A percentile compares a stretch with the other conserved stretches of the same genome.
Conservation (phyloP, 345 rosid genomes). For the Iberis pinnata region DNA sequence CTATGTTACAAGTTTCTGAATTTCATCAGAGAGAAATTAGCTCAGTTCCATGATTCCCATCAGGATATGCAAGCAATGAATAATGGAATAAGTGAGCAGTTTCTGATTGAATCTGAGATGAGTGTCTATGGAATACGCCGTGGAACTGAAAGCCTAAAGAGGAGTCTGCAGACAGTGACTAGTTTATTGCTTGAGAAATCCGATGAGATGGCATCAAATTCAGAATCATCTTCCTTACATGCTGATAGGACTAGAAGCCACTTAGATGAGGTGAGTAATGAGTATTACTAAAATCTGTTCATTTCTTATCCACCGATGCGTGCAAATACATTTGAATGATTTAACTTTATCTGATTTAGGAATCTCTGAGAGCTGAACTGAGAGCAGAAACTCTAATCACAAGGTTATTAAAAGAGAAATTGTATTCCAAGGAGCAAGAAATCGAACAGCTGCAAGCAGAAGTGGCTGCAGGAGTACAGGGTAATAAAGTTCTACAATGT, state of each 20-base stretch:
- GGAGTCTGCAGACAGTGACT: slow-evolving; percentile 67
- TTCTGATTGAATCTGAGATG: slow-evolving; percentile 63
- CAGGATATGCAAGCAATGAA: slow-evolving; percentile 29
- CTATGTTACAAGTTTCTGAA: slow-evolving; percentile 59
- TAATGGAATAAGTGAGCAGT: slow-evolving; percentile 56
- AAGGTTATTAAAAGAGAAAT: slow-evolving; percentile 67
- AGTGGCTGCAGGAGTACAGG: slow-evolving; percentile 66
- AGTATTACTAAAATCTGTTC: slow-evolving; percentile 4
- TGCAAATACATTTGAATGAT: slow-evolving; percentile 8
- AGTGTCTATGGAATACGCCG: slow-evolving; percentile 64
- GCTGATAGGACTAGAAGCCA: slow-evolving; percentile 22
- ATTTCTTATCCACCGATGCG: background rate
- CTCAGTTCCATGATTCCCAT: slow-evolving; percentile 38
- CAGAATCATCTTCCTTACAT: slow-evolving; percentile 22
- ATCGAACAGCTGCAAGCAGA: slow-evolving; percentile 82
- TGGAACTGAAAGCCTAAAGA: slow-evolving; percentile 55
- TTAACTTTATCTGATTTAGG: slow-evolving; percentile 33
- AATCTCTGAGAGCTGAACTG: slow-evolving; percentile 47
- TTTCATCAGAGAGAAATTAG: slow-evolving; percentile 41
- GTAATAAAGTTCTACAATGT: slow-evolving; percentile 61
- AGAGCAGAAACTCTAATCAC: slow-evolving; percentile 72
- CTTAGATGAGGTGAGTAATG: slow-evolving; percentile 55
- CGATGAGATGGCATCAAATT: slow-evolving; percentile 33
- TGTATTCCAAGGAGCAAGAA: slow-evolving; percentile 74
- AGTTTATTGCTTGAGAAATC: slow-evolving; percentile 62